Evolutionary conservation across 345 rosid genomes (phyloP).

Genomic region (Ailanthus altissimus): DNA sequence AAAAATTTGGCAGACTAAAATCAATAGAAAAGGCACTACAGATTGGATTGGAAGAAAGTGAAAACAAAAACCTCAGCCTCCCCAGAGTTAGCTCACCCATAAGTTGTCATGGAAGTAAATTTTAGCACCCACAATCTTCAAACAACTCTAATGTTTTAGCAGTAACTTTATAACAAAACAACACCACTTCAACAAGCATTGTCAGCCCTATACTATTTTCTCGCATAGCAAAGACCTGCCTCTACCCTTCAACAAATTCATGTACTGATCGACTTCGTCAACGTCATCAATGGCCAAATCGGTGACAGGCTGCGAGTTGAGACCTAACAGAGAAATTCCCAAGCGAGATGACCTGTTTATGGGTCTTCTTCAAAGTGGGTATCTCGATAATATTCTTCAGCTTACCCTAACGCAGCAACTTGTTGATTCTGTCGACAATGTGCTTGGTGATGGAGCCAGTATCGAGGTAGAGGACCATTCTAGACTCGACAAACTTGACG

Average conservation of each 20-base stretch:
- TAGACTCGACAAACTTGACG: conserved; percentile 88
- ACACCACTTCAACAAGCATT: conserved; percentile 82
- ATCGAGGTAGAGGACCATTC: conserved; percentile 94
- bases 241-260: conserved; percentile 85
- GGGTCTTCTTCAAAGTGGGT: conserved; percentile 79
- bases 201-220: conserved; percentile 93
- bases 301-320: conserved; percentile 63
- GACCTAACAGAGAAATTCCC: conserved; percentile 79
- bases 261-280: conserved; percentile 81
- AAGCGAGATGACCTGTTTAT: conserved; percentile 76
- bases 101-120: no score
- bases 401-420: conserved; percentile 69
- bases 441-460: conserved; percentile 96
- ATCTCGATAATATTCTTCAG: conserved; percentile 68
- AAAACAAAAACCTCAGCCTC: no score
- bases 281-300: conserved; percentile 97
- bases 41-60: no score
- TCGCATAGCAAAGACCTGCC: conserved; percentile 91
- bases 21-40: no score
- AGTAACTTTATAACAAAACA: conserved; percentile 79
- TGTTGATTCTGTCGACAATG: conserved; percentile 89
- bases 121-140: conserved; percentile 61
- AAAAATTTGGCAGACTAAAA: no score
- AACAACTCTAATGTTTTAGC: conserved; percentile 61
- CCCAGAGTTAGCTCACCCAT: no score